These are phyloP conservation scores for Phycomyces blakesleeanus DNA, from an alignment of 192 early-diverging fungal species.

Conservation along the genomic window DNA sequence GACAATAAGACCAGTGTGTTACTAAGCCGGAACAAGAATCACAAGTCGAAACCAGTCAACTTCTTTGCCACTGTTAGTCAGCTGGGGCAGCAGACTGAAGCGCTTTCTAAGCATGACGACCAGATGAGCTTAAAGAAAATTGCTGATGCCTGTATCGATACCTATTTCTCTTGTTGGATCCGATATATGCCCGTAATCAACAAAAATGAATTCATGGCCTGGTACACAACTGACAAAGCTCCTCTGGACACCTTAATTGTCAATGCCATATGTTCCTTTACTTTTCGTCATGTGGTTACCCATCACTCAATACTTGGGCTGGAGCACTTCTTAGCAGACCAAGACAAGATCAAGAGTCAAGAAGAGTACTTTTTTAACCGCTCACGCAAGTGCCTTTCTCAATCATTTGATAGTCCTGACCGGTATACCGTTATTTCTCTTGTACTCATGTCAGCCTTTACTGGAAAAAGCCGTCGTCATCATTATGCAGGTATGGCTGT, in stretches of 20 bases:
- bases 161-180: constrained; percentile 36
- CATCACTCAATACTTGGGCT: constrained; percentile 23
- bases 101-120: constrained; percentile 8
- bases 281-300: constrained; percentile 28
- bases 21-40: constrained; percentile 23
- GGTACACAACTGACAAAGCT: constrained; percentile 11
- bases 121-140: constrained; percentile 15
- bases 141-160: constrained; percentile 29
- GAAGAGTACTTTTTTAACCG: constrained; percentile 32
- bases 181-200: constrained; percentile 25
- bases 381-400: constrained; percentile 27
- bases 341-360: constrained; percentile 25
- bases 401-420: constrained; percentile 34
- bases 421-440: constrained; percentile 28
- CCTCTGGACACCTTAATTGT: constrained; percentile 31
- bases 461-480: constrained; percentile 9
- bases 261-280: constrained; percentile 28
- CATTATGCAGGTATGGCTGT: constrained; percentile 34
- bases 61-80: constrained; percentile 18
- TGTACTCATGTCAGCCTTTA: constrained; percentile 15
- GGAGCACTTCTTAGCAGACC: constrained; percentile 15
- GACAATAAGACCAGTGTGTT: neutral
- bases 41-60: constrained; percentile 25
- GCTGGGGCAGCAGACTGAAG: constrained; percentile 8
- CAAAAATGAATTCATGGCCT: constrained; percentile 31